Evolutionary conservation across 2,329 filamentous ascomycete species (phyloP).

Genomic region (Trichoderma sp.): DNA sequence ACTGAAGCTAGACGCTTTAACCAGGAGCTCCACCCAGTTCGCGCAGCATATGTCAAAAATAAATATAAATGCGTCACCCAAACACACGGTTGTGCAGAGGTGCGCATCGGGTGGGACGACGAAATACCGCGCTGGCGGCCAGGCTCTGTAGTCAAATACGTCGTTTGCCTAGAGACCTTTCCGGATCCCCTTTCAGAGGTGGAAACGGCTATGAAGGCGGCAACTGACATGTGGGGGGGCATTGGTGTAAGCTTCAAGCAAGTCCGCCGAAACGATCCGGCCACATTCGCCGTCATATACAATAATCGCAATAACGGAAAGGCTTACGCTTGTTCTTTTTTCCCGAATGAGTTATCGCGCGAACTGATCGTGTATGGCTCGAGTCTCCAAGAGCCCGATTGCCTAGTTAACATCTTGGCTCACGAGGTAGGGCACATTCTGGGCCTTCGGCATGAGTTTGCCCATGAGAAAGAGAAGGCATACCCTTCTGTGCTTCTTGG

Average conservation of each 20-base stretch:
- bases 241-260: not conserved
- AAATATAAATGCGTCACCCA: not conserved
- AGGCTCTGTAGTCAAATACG: not conserved
- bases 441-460: not conserved
- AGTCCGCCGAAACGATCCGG: not conserved
- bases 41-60: not conserved
- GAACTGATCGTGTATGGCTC: not conserved
- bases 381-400: not conserved
- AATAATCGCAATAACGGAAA: not conserved
- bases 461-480: not conserved
- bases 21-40: accelerated
- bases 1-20: accelerated
- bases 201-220: not conserved
- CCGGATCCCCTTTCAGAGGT: accelerated
- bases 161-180: not conserved
- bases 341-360: not conserved
- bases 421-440: not conserved
- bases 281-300: not conserved
- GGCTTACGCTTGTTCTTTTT: not conserved
- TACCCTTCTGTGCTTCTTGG: not conserved
- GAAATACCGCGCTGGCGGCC: not conserved
- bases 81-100: not conserved
- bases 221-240: not conserved
- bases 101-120: not conserved
- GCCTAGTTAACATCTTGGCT: not conserved